Base-by-base conservation (phyloP, 371 early-diverging fungal genomes). In the Lichtheimia ramosa region DNA sequence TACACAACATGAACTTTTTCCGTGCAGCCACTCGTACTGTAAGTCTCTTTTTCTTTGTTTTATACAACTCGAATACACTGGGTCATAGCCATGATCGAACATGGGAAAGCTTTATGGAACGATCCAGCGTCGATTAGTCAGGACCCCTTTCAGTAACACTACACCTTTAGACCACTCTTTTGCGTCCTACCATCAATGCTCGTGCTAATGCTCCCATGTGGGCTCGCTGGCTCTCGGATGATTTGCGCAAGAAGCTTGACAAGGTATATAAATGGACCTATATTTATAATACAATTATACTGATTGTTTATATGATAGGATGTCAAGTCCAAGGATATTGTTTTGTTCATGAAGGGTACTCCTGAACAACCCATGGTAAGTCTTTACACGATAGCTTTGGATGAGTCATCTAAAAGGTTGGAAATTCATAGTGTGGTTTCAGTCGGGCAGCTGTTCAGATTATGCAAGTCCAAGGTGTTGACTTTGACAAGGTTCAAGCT, bases 331-430 rank as follows among this genome's bases (percentile, higher is more conserved):
- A 87, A 87, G 62, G 85, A 85, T 51, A 78, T 95, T 34, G 83
- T 90, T 13, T 83, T 97, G 51, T 97, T 95, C 70, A 96, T 97
- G 96, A 97, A 97, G 83, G 97, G 97, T 70, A 93, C 94, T 49
- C 93, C 93, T 53, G 88, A 90, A 57, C 82, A 82, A 40, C 97
- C 97, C 48, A 82, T 87, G 89, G 88, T 87, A 79, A 63, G 53
- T 63, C 7, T 12, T n/a, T 16, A 42, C 6, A 8, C 10, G 7
- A 23, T 15, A 18, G 34, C 3, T 21, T 20, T 20, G 10, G 5
- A 21, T 56, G 48, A 34, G 6, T 27, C 5, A 13, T 7, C 8
- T 6, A 39, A 39, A 34, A 40, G 18, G 20, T 21, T n/a, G 14
- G 6, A 40, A 7, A 20, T 16, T 21, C 3, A 53, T 60, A 91